phyloP scores from a whole-genome alignment of 31 red algal genomes.

The Porphyra umbilicalis region DNA sequence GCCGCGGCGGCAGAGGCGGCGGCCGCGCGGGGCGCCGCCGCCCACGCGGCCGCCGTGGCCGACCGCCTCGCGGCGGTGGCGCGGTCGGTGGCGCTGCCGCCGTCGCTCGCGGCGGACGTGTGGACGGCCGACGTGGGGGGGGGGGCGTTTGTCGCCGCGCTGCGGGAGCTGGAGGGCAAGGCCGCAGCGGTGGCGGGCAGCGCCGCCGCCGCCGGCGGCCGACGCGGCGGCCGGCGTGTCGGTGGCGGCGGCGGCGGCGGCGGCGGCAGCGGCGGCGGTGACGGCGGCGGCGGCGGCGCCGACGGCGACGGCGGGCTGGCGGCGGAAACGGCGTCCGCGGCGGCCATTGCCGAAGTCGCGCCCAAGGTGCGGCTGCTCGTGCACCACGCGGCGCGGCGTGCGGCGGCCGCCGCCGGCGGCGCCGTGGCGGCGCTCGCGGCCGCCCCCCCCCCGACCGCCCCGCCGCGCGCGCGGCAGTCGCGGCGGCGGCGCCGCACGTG shows the following conservation, averaged over 20 bases:
- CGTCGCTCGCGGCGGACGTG: not conserved
- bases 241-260: not conserved
- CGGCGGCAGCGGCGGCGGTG: not conserved
- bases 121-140: not conserved
- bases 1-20: not conserved
- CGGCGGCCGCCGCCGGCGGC: not conserved
- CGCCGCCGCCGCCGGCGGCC: not conserved
- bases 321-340: not conserved
- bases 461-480: not conserved
- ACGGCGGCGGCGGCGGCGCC: not conserved
- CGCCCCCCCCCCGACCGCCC: not conserved
- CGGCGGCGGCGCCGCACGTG: not conserved
- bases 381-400: not conserved
- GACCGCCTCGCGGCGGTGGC: not conserved
- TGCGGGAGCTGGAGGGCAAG: not conserved
- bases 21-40: not conserved
- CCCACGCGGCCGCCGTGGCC: not conserved
- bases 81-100: not conserved
- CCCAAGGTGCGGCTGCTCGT: not conserved
- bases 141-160: not conserved
- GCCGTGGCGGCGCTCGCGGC: not conserved
- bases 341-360: not conserved
- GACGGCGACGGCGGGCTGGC: not conserved
- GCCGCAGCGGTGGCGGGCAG: not conserved
- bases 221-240: not conserved